Base-by-base conservation (phyloP, 2,329 filamentous ascomycete genomes). In the Fusarium buxicola region DNA sequence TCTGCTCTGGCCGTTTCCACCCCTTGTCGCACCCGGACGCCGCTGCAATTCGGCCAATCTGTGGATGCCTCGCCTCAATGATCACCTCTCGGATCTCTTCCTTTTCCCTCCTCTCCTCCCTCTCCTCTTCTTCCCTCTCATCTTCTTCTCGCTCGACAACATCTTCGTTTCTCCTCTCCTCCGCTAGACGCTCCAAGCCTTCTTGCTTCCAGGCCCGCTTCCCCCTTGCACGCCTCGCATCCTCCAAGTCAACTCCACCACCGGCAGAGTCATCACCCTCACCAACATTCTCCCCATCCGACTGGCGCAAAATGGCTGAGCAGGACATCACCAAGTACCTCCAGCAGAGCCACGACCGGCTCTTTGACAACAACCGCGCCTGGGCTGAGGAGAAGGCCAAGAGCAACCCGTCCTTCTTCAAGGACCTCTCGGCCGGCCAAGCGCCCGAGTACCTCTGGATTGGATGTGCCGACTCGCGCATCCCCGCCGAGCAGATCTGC, bases 401-500 rank as follows among this genome's bases (percentile, higher is more conserved):
- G 63, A 79, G 81, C 59, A 86, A 92, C 76, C 86, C 88, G 5
- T 79, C 83, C 9, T 91, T 88, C 80, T 92, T 92, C 75, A 74
- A 77, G 47, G 84, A 87, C 73, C 82, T 92, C 60, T 78, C 82
- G 16, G 84, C 83, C 8, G 89, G 89, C 40, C 89, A 92, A 78
- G 78, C 78, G 13, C 89, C 89, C 52, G 87, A 91, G 71, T 91
- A 91, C 76, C 84, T 92, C 50, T 97, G 92, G 92, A 92, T 97
- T 73, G 93, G 94, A 44, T 97, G 93, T 83, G 90, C 90, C 77
- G 93, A 97, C 82, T 92, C 89, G 35, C 91, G 94, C 66, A 92
- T 94, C 74, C 94, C 94, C n/a, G 93, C 94, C 70, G 94, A 94
- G 72, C 91, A 91, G 73, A 88, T 97, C 75, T 88, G 92, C 41